Conservation (phyloP, 2,329 filamentous ascomycete species). For the Neofusicoccum parvum region DNA sequence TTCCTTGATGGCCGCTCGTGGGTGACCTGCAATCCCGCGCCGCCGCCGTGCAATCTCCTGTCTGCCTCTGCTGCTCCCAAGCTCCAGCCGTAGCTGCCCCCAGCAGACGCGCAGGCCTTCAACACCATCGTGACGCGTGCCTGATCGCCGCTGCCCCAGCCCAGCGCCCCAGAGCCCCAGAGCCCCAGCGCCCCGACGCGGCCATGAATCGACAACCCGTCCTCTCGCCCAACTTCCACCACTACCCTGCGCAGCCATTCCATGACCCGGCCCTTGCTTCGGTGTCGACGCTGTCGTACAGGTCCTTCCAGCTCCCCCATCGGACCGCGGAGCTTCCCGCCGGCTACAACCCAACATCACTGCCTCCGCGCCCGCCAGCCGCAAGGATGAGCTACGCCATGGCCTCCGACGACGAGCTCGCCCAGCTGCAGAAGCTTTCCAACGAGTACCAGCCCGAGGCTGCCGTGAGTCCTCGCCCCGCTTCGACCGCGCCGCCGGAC, state of each 20-base stretch:
- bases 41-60: conserved; percentile 36
- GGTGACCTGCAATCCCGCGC: conserved; percentile 33
- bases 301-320: conserved; percentile 41
- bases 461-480: conserved; percentile 48
- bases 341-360: conserved; percentile 28
- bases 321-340: conserved; percentile 43
- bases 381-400: conserved; percentile 41
- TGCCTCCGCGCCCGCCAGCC: conserved; percentile 20
- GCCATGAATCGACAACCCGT: conserved; percentile 24
- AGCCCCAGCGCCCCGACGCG: conserved; percentile 17
- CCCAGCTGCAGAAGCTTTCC: conserved; percentile 64
- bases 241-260: conserved; percentile 23
- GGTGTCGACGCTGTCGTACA: conserved; percentile 37
- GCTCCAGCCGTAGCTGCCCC: background rate
- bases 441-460: conserved; percentile 62
- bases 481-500: background rate
- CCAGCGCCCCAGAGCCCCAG: conserved; percentile 1
- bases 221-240: conserved; percentile 22
- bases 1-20: conserved; percentile 37
- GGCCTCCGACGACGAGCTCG: conserved; percentile 57
- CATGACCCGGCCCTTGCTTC: conserved; percentile 27
- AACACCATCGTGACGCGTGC: conserved; percentile 20
- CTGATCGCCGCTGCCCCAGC: conserved; percentile 16
- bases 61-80: conserved; percentile 2
- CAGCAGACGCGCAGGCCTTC: background rate